Base-by-base conservation (phyloP, 805 yeast species). In the Ogataea minuta region DNA sequence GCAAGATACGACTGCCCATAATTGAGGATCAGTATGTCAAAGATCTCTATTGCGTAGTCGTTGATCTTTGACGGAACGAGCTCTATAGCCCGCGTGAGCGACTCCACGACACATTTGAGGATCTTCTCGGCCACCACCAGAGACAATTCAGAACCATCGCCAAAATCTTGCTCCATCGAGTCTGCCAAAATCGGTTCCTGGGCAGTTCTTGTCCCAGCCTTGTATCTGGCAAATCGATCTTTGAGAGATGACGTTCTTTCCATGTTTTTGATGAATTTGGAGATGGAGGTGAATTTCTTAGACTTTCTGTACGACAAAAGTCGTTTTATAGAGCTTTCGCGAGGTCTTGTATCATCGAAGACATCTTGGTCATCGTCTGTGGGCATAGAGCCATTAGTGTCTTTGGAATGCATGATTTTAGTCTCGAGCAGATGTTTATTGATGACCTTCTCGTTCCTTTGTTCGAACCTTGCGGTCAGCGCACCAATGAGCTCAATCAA, bases 1-100 rank as follows among this genome's bases (percentile, higher is more conserved):
- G 85, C 89, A 30, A 89, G 73, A 53, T 85, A 88, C 3, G 81
- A 71, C 24, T 77, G 77, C 1, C 95, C 93, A 26, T 86, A 70
- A 39, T 83, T 88, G 32, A 76, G 70, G 15, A 87, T 60, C 36
- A 87, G 57, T 25, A 84, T 69, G 45, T 85, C 86, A 42, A 85
- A 67, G 10, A 90, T 60, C 45, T 80, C 89, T 30, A 77, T 63
- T 0, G 87, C 74, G 52, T 79, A 76, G 31, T 74, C 80, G 6
- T 81, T 72, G 2, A 84, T 68, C 42, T 74, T 78, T 19, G 66
- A 65, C 1, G 91, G 86, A 0, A 80, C 71, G 26, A 87, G 66
- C 56, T 88, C 96, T 52, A 86, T 71, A 3, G 83, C 69, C 55
- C 96, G 70, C 2, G 90, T 82, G 4, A 88, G 68, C 1, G 90